phyloP scores from a whole-genome alignment of 2,329 filamentous ascomycete species.

The Chaetomiaceae sp. region DNA sequence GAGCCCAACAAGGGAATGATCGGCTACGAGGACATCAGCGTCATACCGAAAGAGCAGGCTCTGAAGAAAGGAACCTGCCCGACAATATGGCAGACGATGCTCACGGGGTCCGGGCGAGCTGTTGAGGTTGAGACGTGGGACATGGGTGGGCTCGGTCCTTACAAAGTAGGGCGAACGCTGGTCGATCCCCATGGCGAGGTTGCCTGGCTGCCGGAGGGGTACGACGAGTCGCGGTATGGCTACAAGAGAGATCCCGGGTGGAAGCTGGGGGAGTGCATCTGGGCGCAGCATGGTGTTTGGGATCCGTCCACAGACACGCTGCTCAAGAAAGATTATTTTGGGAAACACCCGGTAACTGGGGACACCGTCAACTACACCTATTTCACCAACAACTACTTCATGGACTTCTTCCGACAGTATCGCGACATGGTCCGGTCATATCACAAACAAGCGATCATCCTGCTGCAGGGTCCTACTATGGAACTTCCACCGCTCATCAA shows the following conservation, averaged over 20 bases:
- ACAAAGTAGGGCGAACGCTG: conserved; percentile 76
- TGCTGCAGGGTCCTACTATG: conserved; percentile 87
- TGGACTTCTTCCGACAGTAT: conserved; percentile 78
- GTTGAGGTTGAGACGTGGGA: conserved; percentile 91
- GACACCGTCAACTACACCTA: conserved; percentile 71
- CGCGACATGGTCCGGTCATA: conserved; percentile 67
- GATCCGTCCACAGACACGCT: conserved; percentile 73
- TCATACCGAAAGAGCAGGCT: conserved; percentile 80
- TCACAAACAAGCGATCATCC: conserved; percentile 77
- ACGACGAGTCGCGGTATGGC: conserved; percentile 83
- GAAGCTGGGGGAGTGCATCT: conserved; percentile 91
- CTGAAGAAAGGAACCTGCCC: conserved; percentile 90
- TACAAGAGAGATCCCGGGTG: conserved; percentile 85
- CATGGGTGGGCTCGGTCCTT: conserved; percentile 87
- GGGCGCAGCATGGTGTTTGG: conserved; percentile 97
- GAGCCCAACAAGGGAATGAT: conserved; percentile 89
- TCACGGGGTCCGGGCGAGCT: conserved; percentile 85
- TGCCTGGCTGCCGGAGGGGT: conserved; percentile 78
- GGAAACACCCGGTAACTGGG: conserved; percentile 69
- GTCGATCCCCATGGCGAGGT: conserved; percentile 83
- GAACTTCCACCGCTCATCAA: conserved; percentile 88
- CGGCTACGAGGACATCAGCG: conserved; percentile 74
- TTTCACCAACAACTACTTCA: conserved; percentile 88
- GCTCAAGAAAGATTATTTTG: conserved; percentile 82
- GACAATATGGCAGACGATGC: conserved; percentile 88